These are phyloP conservation scores for Populus nigra DNA, from an alignment of 345 rosid species.

Conservation along the genomic window DNA sequence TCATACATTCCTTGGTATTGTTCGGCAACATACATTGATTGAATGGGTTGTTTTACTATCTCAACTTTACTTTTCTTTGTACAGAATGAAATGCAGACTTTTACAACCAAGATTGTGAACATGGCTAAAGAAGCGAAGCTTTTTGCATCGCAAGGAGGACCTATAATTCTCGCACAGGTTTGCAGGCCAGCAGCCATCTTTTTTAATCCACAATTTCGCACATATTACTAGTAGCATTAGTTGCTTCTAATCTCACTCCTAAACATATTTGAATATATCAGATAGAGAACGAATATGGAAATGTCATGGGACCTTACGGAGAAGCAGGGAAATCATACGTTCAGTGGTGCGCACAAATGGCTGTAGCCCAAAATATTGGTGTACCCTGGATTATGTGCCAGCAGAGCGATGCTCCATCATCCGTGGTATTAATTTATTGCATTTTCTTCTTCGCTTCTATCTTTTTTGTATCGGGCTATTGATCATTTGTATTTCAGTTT, in stretches of 20 bases:
- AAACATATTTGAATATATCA: not conserved
- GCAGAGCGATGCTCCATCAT: conserved; percentile 21
- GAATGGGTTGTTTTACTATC: no score
- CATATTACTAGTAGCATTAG: no score
- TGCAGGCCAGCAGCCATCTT: not conserved
- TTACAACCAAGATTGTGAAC: conserved; percentile 34
- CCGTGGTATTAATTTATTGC: conserved; percentile 10
- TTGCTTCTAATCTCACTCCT: no score
- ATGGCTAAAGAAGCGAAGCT: conserved; percentile 49
- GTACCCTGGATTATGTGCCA: conserved; percentile 37
- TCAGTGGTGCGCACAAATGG: conserved; percentile 30
- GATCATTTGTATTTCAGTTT: no score
- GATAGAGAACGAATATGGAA: conserved; percentile 36
- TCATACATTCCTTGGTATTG: no score
- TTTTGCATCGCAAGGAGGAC: conserved; percentile 67
- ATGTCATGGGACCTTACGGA: conserved; percentile 16
- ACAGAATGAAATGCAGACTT: conserved; percentile 32
- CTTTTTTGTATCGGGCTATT: no score
- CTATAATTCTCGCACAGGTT: conserved; percentile 61
- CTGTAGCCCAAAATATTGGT: conserved; percentile 14
- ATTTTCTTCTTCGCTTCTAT: not conserved
- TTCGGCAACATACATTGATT: no score
- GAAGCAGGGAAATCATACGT: conserved; percentile 26
- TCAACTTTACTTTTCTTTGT: not conserved
- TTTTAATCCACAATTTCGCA: no score